Percentiles rank a stretch among this genome's conserved stretches.
Conservation (phyloP, 495 filamentous ascomycete genomes). For the Podospora comata region DNA sequence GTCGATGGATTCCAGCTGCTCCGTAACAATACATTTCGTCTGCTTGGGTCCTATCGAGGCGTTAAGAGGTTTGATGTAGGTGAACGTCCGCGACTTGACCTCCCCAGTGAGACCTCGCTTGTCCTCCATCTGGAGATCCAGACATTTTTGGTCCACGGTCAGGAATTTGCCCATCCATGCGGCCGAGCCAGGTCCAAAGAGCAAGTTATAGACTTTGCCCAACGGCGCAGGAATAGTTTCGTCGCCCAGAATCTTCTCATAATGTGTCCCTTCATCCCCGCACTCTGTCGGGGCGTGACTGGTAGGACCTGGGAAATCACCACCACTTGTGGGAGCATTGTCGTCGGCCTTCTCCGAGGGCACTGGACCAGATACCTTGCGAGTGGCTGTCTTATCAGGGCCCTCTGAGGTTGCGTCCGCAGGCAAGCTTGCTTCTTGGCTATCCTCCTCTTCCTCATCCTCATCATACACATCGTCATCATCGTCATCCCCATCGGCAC, state of each 20-base stretch:
- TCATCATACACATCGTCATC: conserved; percentile 64
- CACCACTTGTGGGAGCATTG: conserved; percentile 47
- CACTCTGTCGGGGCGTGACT: conserved; percentile 83
- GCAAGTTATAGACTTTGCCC: conserved; percentile 82
- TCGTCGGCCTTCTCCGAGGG: conserved; percentile 58
- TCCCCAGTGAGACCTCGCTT: conserved; percentile 72
- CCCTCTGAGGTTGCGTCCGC: conserved; percentile 60
- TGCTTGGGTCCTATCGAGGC: conserved; percentile 86
- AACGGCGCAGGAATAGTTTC: conserved; percentile 84
- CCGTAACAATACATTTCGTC: conserved; percentile 89
- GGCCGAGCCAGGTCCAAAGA: conserved; percentile 77
- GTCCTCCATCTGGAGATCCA: conserved; percentile 80
- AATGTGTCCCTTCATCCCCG: conserved; percentile 70
- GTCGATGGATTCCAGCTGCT: conserved; percentile 77
- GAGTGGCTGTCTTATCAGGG: conserved; percentile 52
- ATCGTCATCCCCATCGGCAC: conserved; percentile 62
- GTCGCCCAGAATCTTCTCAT: conserved; percentile 79
- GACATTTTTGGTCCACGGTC: conserved; percentile 80
- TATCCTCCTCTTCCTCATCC: conserved; percentile 68
- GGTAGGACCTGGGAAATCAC: conserved; percentile 83
- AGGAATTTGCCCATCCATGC: conserved; percentile 83
- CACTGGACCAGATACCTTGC: conserved; percentile 62
- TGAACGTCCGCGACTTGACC: conserved; percentile 68
- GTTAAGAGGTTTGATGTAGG: conserved; percentile 87
- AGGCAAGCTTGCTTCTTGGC: conserved; percentile 56